Conservation (phyloP, 257 asterid genomes). For the Scutellaria baicalensis region DNA sequence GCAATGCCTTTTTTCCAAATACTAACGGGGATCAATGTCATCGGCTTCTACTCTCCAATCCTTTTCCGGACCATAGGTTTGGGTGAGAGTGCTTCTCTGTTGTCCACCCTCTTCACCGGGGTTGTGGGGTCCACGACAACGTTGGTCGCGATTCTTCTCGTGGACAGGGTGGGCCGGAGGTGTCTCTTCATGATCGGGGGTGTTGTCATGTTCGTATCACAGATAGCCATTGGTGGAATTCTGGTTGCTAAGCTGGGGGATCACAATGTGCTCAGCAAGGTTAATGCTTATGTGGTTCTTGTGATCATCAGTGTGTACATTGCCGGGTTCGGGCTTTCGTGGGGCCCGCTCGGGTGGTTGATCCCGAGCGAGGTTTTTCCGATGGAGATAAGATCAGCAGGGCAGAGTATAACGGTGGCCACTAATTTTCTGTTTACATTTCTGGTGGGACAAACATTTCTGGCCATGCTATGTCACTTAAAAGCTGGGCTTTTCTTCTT, state of each 20-base stretch:
- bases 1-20: conserved; percentile 56
- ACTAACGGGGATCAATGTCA: conserved; percentile 54
- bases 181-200: conserved; percentile 27
- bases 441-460: conserved; percentile 37
- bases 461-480: conserved; percentile 40
- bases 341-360: conserved; percentile 54
- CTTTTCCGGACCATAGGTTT: conserved; percentile 49
- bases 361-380: conserved; percentile 51
- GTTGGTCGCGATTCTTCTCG: conserved; percentile 18
- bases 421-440: conserved; percentile 30
- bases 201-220: conserved; percentile 20
- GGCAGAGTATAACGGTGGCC: conserved; percentile 38
- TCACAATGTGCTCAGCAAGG: conserved; percentile 21
- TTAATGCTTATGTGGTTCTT: conserved; percentile 18
- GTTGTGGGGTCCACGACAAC: conserved; percentile 14
- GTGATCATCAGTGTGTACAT: conserved; percentile 24
- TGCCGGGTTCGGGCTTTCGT: conserved; percentile 41
- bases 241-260: conserved; percentile 39
- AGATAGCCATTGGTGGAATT: conserved; percentile 24
- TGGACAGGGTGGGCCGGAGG: conserved; percentile 35
- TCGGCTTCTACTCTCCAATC: conserved; percentile 55
- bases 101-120: conserved; percentile 20
- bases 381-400: conserved; percentile 45
- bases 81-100: conserved; percentile 39
- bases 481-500: conserved; percentile 46